Evolutionary conservation across 768 basidiomycete genomes (phyloP).

Genomic region (Macrocybe gigantea): DNA sequence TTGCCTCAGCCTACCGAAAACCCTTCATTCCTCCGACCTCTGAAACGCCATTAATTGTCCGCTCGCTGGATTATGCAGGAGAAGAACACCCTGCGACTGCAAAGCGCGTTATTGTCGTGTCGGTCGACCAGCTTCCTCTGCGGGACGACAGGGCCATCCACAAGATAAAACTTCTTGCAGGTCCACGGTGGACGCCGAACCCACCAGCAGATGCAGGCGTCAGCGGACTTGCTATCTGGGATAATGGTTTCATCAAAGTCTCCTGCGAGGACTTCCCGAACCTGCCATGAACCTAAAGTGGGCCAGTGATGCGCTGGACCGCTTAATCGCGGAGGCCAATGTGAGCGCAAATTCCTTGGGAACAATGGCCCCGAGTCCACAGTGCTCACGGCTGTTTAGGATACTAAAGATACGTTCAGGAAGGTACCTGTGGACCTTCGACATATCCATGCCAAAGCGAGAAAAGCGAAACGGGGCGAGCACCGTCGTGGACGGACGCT

Average conservation of each 20-base stretch:
- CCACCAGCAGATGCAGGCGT: slow-evolving; percentile 69
- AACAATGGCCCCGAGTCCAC: no score
- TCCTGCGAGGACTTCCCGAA: slow-evolving; percentile 79
- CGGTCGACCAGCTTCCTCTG: slow-evolving; percentile 71
- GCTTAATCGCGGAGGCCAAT: slow-evolving; percentile 75
- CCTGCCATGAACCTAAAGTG: slow-evolving; percentile 90
- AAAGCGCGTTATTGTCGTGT: slow-evolving; percentile 71
- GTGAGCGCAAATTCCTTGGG: slow-evolving; percentile 28
- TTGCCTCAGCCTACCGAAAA: slow-evolving; percentile 66
- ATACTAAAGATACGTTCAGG: slow-evolving; percentile 39
- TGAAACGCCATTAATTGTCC: slow-evolving; percentile 57
- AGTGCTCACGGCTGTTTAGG: slow-evolving; percentile 21
- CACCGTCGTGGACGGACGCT: slow-evolving; percentile 50
- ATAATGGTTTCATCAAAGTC: slow-evolving; percentile 86
- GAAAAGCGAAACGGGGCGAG: slow-evolving; percentile 71
- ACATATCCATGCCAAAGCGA: slow-evolving; percentile 66
- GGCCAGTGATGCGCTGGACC: slow-evolving; percentile 82
- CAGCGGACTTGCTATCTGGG: slow-evolving; percentile 37
- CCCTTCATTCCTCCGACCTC: slow-evolving; percentile 65
- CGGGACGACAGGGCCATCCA: slow-evolving; percentile 59
- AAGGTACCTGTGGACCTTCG: slow-evolving; percentile 79
- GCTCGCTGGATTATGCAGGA: slow-evolving; percentile 72
- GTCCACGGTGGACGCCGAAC: slow-evolving; percentile 76
- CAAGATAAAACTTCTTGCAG: slow-evolving; percentile 85
- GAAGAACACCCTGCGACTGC: slow-evolving; percentile 66